Conservation (phyloP, 2,329 filamentous ascomycete species). For the Aspergillus eucalypticola region DNA sequence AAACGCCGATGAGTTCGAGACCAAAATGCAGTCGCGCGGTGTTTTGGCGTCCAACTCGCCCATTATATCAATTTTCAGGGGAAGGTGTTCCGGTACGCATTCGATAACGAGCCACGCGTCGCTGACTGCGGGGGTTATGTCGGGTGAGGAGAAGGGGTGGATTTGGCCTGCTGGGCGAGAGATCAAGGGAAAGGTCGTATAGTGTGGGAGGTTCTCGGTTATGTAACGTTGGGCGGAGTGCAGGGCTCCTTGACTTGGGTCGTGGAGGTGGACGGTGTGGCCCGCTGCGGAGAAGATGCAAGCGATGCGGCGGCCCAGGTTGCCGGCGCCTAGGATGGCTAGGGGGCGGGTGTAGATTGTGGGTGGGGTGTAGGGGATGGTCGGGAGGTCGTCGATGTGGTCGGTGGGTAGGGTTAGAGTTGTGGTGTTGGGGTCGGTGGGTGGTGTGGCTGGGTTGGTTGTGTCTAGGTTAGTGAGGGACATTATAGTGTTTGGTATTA, state of each 20-base stretch:
- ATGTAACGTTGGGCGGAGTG: slow-evolving; percentile 30
- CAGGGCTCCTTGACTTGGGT: slow-evolving; percentile 30
- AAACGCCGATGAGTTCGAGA: slow-evolving; percentile 56
- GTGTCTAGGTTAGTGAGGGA: not conserved
- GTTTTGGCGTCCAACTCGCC: slow-evolving; percentile 48
- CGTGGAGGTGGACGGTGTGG: slow-evolving; percentile 27
- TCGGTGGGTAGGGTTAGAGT: not conserved
- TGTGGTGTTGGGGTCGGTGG: not conserved
- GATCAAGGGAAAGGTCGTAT: not conserved
- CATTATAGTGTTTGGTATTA: not conserved
- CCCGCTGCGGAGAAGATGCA: slow-evolving; percentile 26
- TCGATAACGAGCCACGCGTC: slow-evolving; percentile 57
- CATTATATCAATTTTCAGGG: slow-evolving; percentile 52
- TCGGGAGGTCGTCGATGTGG: not conserved
- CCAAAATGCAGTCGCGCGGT: slow-evolving; percentile 51
- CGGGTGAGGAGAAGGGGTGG: slow-evolving; percentile 30
- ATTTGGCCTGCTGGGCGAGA: not conserved
- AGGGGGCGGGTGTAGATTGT: not conserved
- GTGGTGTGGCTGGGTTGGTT: not conserved
- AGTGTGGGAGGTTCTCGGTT: slow-evolving; percentile 2
- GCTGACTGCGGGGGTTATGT: slow-evolving; percentile 43
- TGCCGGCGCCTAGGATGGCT: not conserved
- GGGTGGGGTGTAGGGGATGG: not conserved
- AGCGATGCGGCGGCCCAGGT: not conserved
- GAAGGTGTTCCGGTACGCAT: slow-evolving; percentile 53